phyloP scores from a whole-genome alignment of 768 basidiomycete species.

The Panaeolus cyanescens region DNA sequence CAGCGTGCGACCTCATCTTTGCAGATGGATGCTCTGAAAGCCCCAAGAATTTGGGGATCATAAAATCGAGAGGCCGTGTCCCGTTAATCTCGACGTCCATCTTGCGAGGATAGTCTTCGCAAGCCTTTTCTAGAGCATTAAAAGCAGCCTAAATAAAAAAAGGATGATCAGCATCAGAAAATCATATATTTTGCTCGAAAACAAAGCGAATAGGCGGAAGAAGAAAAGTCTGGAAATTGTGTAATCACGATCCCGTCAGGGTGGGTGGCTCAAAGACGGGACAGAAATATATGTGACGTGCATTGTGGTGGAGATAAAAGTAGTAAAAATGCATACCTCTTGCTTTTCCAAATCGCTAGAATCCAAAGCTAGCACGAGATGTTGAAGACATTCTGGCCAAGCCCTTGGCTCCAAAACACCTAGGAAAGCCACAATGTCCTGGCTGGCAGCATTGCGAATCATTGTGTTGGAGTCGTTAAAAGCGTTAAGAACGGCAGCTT shows the following conservation, averaged over 20 bases:
- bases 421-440: slow-evolving; percentile 89
- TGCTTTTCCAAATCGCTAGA: slow-evolving; percentile 73
- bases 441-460: slow-evolving; percentile 92
- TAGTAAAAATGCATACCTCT: slow-evolving; percentile 63
- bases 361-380: slow-evolving; percentile 81
- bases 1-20: slow-evolving; percentile 92
- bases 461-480: slow-evolving; percentile 82
- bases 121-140: slow-evolving; percentile 91
- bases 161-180: slow-evolving; percentile 10
- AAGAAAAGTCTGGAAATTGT: slow-evolving; percentile 4
- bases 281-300: background rate
- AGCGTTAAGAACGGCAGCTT: slow-evolving; percentile 74
- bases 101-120: slow-evolving; percentile 95
- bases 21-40: slow-evolving; percentile 83
- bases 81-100: slow-evolving; percentile 94
- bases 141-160: slow-evolving; percentile 71
- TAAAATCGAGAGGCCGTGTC: slow-evolving; percentile 90
- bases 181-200: background rate
- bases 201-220: slow-evolving; percentile 3
- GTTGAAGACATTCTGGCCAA: slow-evolving; percentile 94
- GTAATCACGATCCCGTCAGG: background rate
- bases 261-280: background rate
- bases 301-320: background rate
- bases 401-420: slow-evolving; percentile 86
- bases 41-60: slow-evolving; percentile 93